Evolutionary conservation across 179 eudicot genomes (phyloP).

Genomic region (Heliamphora pulchella): DNA sequence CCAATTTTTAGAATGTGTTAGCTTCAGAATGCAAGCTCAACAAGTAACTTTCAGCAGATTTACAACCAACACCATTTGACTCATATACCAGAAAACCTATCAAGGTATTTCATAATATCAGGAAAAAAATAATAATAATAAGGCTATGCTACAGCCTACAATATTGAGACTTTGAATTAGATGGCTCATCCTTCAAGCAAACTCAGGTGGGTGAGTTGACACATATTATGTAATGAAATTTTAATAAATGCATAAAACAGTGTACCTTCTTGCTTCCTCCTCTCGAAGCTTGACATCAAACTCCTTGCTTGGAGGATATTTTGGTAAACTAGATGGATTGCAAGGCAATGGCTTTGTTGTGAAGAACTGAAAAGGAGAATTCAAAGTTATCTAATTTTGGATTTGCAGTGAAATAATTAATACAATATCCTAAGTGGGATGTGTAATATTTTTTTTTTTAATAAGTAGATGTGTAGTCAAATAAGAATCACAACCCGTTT

Average conservation of each 20-base stretch:
- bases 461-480: no score
- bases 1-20: not conserved
- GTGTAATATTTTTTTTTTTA: no score
- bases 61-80: not conserved
- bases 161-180: not conserved
- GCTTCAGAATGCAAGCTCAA: not conserved
- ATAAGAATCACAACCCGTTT: no score
- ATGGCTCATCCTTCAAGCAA: not conserved
- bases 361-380: conserved; percentile 46
- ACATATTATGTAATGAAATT: not conserved
- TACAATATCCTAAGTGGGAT: not conserved
- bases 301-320: conserved; percentile 66
- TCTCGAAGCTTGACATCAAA: conserved; percentile 47
- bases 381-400: not conserved
- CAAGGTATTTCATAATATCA: not conserved
- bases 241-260: not conserved
- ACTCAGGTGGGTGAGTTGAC: not conserved
- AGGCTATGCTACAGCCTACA: no score
- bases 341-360: conserved; percentile 49
- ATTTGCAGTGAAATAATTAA: not conserved
- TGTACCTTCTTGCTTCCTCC: conserved; percentile 61
- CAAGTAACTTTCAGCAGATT: not conserved
- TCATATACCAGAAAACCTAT: not conserved
- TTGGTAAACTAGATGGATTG: conserved; percentile 55
- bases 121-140: not conserved